Evolutionary conservation across 805 yeast genomes (phyloP).

Genomic region (Suhomyces faveliae): DNA sequence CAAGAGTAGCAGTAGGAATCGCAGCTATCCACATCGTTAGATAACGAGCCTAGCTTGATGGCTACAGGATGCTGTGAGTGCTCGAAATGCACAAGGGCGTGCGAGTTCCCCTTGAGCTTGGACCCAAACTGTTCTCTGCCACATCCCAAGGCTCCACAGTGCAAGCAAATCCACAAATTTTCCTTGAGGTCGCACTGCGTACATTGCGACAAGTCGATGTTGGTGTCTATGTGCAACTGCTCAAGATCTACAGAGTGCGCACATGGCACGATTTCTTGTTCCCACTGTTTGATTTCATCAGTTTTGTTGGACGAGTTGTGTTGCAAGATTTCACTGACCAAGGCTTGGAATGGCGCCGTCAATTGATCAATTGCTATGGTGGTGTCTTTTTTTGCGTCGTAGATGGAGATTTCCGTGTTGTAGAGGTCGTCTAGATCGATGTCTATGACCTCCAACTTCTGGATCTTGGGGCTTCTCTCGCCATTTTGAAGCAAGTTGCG

Average conservation of each 20-base stretch:
- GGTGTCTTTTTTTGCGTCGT: slow-evolving; percentile 34
- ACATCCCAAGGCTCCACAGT: slow-evolving; percentile 91
- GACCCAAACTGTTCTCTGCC: slow-evolving; percentile 95
- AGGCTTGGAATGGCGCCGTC: slow-evolving; percentile 19
- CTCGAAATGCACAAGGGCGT: slow-evolving; percentile 75
- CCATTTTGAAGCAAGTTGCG: slow-evolving; percentile 22
- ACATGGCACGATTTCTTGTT: slow-evolving; percentile 80
- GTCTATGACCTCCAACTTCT: slow-evolving; percentile 67
- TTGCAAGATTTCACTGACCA: slow-evolving; percentile 46
- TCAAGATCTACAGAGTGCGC: slow-evolving; percentile 62
- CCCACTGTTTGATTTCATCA: slow-evolving; percentile 88
- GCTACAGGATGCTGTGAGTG: slow-evolving; percentile 71
- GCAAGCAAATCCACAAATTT: slow-evolving; percentile 89
- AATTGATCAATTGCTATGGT: slow-evolving; percentile 21
- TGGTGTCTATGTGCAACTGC: slow-evolving; percentile 26
- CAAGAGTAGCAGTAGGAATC: slow-evolving; percentile 89
- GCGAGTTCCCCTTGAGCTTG: slow-evolving; percentile 83
- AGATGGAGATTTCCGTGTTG: slow-evolving; percentile 44
- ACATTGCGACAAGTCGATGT: slow-evolving; percentile 46
- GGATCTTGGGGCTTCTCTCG: slow-evolving; percentile 44
- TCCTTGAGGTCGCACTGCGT: slow-evolving; percentile 59
- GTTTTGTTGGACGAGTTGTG: slow-evolving; percentile 59
- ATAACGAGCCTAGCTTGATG: slow-evolving; percentile 85
- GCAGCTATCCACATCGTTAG: slow-evolving; percentile 56
- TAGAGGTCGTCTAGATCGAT: slow-evolving; percentile 61